Percentiles rank a stretch among this genome's conserved stretches.
Conservation (phyloP, 257 asterid species). For the Salvia splendens region DNA sequence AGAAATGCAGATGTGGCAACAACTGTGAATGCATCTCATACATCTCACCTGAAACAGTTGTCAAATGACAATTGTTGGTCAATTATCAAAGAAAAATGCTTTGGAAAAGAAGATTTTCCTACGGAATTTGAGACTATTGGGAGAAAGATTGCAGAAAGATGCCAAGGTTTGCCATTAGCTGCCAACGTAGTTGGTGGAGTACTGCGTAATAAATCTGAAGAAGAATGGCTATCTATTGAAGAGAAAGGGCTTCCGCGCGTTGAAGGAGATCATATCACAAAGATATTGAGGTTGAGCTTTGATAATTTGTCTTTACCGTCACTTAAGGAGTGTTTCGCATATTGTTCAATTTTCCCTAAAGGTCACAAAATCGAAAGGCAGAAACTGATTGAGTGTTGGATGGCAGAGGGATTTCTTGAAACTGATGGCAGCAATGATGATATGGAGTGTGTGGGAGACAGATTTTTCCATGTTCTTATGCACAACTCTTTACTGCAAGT, state of each 20-base stretch:
- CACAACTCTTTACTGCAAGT: constrained; percentile 2
- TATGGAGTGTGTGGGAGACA: background rate
- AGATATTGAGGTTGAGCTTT: background rate
- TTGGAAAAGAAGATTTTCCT: no score
- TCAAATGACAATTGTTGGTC: no score
- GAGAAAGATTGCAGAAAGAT: background rate
- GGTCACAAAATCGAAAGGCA: background rate
- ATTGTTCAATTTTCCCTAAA: background rate
- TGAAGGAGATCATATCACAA: background rate
- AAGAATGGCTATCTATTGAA: no score
- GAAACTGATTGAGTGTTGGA: background rate
- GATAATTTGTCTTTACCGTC: background rate
- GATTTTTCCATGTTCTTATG: background rate
- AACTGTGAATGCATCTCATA: no score
- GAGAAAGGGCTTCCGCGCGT: background rate
- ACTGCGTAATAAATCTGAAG: no score
- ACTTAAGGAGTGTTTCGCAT: background rate
- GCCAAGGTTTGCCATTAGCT: background rate
- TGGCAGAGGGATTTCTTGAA: background rate
- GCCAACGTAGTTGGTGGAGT: no score
- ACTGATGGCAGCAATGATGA: background rate
- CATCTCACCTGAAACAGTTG: no score
- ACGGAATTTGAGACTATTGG: no score
- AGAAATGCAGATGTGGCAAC: no score
- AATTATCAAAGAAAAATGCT: no score